Evolutionary conservation across 2,329 filamentous ascomycete species (phyloP).

Genomic region (Neopestalotiopsis clavispora): DNA sequence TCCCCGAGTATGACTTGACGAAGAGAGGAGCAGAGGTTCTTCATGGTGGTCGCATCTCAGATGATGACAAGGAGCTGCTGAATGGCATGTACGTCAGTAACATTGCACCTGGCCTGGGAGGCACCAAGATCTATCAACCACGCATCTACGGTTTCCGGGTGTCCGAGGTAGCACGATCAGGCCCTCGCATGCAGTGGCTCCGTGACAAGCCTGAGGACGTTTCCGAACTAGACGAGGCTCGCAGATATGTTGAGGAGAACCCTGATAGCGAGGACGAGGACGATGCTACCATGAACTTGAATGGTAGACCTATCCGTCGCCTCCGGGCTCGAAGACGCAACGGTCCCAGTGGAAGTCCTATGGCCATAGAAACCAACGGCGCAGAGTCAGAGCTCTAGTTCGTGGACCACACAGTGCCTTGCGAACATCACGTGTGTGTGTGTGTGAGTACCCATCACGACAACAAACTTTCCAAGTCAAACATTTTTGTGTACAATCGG

Average conservation of each 20-base stretch:
- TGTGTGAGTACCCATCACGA: background rate
- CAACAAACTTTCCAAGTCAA: background rate
- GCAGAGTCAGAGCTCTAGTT: slow-evolving; percentile 59
- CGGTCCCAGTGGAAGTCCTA: slow-evolving; percentile 62
- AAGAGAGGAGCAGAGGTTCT: slow-evolving; percentile 70
- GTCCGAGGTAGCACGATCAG: slow-evolving; percentile 85
- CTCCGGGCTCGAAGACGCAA: slow-evolving; percentile 48
- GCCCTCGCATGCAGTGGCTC: slow-evolving; percentile 96
- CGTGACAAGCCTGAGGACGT: slow-evolving; percentile 82
- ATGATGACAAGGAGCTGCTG: slow-evolving; percentile 60
- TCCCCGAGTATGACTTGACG: slow-evolving; percentile 90
- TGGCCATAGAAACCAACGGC: slow-evolving; percentile 60
- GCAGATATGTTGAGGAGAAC: slow-evolving; percentile 56
- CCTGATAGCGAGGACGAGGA: slow-evolving; percentile 62
- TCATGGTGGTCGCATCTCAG: slow-evolving; percentile 41
- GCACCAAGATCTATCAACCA: slow-evolving; percentile 86
- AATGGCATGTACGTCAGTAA: slow-evolving; percentile 90
- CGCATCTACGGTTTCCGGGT: slow-evolving; percentile 97
- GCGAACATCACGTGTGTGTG: background rate
- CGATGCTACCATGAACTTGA: slow-evolving; percentile 53
- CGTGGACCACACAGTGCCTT: slow-evolving; percentile 11
- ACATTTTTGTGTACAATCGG: background rate
- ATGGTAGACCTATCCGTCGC: slow-evolving; percentile 45
- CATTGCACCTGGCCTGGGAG: slow-evolving; percentile 84
- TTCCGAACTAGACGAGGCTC: slow-evolving; percentile 82